Conservation (phyloP, 495 filamentous ascomycete species). For the Hypoxylon perforatum region DNA sequence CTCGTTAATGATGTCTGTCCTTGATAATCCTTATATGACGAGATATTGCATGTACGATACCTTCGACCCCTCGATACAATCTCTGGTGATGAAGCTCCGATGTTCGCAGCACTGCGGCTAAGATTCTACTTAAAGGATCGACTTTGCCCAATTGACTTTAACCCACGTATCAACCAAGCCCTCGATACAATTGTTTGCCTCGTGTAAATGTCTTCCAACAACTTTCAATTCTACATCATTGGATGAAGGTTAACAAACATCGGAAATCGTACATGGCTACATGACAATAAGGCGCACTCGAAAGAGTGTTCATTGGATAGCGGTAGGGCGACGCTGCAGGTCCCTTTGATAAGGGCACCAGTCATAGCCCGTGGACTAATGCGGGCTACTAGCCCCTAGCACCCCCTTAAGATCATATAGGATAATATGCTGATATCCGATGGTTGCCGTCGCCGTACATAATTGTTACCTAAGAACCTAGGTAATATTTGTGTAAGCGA, state of each 20-base stretch:
- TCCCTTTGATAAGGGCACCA: conserved; percentile 18
- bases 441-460: conserved; percentile 18
- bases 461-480: conserved; percentile 31
- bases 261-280: conserved; percentile 2
- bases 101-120: neutral
- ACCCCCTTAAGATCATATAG: neutral
- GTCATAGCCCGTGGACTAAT: conserved; percentile 6
- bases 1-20: no score
- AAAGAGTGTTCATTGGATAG: neutral
- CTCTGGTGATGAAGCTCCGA: neutral
- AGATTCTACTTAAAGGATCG: neutral
- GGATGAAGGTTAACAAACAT: conserved; percentile 1
- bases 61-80: neutral
- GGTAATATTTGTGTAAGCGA: conserved; percentile 11
- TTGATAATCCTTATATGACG: neutral
- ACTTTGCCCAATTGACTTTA: no score
- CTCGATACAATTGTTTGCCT: neutral
- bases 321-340: conserved; percentile 27
- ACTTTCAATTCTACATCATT: conserved; percentile 28
- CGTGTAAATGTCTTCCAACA: no score
- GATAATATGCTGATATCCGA: conserved; percentile 13
- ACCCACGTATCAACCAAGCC: neutral
- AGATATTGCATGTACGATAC: neutral
- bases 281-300: conserved; percentile 35
- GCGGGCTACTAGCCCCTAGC: conserved; percentile 1